phyloP scores from a whole-genome alignment of 2,329 filamentous ascomycete species.

The Cordyceps farinosa region DNA sequence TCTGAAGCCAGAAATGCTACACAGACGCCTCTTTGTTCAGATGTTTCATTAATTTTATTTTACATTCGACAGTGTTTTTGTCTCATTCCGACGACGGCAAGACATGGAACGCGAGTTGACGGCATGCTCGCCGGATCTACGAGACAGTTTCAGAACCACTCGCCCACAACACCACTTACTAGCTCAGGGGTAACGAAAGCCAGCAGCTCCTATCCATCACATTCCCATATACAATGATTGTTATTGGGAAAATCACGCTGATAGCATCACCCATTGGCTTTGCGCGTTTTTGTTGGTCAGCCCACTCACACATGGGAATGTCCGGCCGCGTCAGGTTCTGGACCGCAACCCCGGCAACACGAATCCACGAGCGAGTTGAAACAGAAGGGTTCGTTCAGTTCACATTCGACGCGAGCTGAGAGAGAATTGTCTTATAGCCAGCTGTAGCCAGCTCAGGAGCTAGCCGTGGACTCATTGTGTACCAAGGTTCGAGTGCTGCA shows the following conservation, averaged over 20 bases:
- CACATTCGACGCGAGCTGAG: background rate
- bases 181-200: background rate
- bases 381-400: background rate
- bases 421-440: background rate
- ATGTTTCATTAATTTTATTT: background rate
- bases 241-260: background rate
- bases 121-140: background rate
- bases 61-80: background rate
- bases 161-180: background rate
- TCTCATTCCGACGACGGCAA: background rate
- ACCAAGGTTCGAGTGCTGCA: background rate
- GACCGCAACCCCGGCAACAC: background rate
- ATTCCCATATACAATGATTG: background rate
- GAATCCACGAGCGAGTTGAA: background rate
- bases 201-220: background rate
- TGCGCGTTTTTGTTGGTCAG: background rate
- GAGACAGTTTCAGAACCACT: background rate
- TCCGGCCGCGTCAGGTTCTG: background rate
- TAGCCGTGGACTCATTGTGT: background rate
- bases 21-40: background rate
- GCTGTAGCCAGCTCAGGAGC: background rate
- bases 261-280: background rate
- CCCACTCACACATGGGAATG: constrained; percentile 3
- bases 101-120: background rate
- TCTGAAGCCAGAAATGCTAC: background rate